Evolutionary conservation across 345 rosid species (phyloP), one percentile per base, ranked within the genome.

Genomic region (Moricandia arvensis): DNA sequence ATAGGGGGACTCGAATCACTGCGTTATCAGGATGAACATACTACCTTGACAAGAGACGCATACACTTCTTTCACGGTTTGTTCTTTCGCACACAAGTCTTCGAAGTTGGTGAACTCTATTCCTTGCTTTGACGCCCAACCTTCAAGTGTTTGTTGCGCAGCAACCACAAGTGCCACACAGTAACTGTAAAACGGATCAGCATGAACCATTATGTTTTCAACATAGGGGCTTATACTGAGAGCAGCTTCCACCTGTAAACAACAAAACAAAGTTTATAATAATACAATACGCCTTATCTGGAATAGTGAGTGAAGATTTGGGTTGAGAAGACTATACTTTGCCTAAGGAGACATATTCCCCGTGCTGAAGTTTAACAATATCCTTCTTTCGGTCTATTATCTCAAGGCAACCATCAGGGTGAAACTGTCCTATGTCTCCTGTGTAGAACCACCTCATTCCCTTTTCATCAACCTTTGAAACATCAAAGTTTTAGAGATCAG

Each of bases 301-400:
- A 41, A 69, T 33, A 64, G 8, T 68, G 45, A 30, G 38, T 15
- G 45, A 67, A 53, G 43, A 33, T 54, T 35, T 15, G 24, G 29
- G 18, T 71, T 35, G 69, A 33, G 66, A 26, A 74, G 31, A 74
- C 68, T 73, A 74, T 81, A 95, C 99, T 91, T 96, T 96, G 82
- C 98, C 99, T 49, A 96, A 79, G 45, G 99, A 93, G 78, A 96
- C 91, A 83, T 96, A 96, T 80, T 96, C 99, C 26, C 99, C 99
- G 10, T 93, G 98, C 81, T 93, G 98, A 83, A 96, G 97, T 81
- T 96, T 96, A 76, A 96, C 93, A 10, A 96, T 96, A 79, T 96
- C 99, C 75, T 96, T 96, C 68, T 89, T 96, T 5, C 98, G 93
- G 80, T 96, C 98, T 80, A 91, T 82, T 65, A 96, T 96, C 91